These are phyloP conservation scores for Eucalyptus sp. DNA, from an alignment of 345 rosid genomes.

Conservation along the genomic window DNA sequence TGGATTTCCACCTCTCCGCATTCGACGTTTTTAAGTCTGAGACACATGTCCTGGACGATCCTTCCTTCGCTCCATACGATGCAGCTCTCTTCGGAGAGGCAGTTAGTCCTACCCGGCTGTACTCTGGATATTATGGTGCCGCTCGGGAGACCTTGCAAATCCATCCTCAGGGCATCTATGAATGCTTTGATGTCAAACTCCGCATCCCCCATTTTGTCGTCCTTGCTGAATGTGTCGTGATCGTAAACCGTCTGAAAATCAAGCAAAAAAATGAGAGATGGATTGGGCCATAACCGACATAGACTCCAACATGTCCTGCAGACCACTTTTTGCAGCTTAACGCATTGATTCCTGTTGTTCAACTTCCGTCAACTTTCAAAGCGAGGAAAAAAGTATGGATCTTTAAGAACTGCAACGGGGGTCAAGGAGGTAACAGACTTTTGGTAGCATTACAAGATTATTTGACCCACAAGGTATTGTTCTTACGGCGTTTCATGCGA, in stretches of 20 bases:
- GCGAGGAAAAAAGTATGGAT: not conserved
- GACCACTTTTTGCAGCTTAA: not conserved
- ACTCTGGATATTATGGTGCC: constrained; percentile 17
- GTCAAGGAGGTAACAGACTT: not conserved
- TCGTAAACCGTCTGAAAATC: constrained; percentile 22
- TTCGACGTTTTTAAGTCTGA: constrained; percentile 31
- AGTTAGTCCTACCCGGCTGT: constrained; percentile 15
- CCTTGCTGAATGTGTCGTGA: constrained; percentile 24
- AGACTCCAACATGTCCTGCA: not conserved
- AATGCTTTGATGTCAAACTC: constrained; percentile 19
- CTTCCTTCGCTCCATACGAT: constrained; percentile 6
- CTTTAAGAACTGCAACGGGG: not conserved
- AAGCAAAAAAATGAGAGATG: not conserved
- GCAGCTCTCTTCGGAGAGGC: constrained; percentile 22
- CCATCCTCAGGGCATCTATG: constrained; percentile 25
- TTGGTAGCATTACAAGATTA: not conserved
- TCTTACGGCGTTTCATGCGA: not conserved
- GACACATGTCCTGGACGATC: constrained; percentile 16
- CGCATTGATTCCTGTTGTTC: not conserved
- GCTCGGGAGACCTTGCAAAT: constrained; percentile 6
- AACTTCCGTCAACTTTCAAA: not conserved
- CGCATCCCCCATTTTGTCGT: constrained; percentile 39
- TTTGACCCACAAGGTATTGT: not conserved
- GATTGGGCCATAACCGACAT: not conserved
- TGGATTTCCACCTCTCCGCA: constrained; percentile 33